Base-by-base conservation (phyloP, 2,329 filamentous ascomycete species). In the Kalaharituber pfeilii region DNA sequence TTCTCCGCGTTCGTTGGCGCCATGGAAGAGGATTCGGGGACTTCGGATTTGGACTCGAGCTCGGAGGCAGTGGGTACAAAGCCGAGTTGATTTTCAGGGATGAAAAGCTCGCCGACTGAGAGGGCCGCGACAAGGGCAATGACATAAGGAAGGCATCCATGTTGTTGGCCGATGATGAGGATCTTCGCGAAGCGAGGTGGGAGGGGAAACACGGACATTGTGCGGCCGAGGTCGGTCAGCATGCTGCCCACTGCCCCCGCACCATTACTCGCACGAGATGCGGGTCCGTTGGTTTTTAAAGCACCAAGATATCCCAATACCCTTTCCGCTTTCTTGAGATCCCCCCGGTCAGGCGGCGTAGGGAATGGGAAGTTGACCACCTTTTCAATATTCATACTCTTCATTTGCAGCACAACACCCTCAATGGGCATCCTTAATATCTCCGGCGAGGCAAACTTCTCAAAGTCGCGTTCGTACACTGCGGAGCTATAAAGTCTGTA, bases 361-460 rank as follows among this genome's bases (percentile, higher is more conserved):
- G 91, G 91, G 66, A 96, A 98, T 0, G 93, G 91, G 66, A 98
- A 98, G 68, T 91, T 93, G 66, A 86, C 77, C 6, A 98, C 83
- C 55, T 88, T 81, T 57, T 89, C 84, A 28, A 95, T 77, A 53
- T 87, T 85, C 85, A 98, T 94, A 51, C 83, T 80, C 72, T 96
- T 98, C 63, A 98, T 78, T 67, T 95, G 88, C 33, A 98, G 72
- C 1, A 96, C 88, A 2, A 96, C 79, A 18, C 59, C 86, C 68
- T 98, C 91, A 26, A 96, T 86, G 0, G 91, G 89, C 69, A 91
- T 94, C 24, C 88, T 78, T 49, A 93, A 70, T 36, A 98, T 81
- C 68, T 98, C 91, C 0, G 91, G 89, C 24, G 88, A 81, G 0
- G 85, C 80, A 63, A 93, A 94, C 59, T 89, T 78, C 24, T 80